Conservation (phyloP, 2,329 filamentous ascomycete species). For the Ceratocystis alfenasii region DNA sequence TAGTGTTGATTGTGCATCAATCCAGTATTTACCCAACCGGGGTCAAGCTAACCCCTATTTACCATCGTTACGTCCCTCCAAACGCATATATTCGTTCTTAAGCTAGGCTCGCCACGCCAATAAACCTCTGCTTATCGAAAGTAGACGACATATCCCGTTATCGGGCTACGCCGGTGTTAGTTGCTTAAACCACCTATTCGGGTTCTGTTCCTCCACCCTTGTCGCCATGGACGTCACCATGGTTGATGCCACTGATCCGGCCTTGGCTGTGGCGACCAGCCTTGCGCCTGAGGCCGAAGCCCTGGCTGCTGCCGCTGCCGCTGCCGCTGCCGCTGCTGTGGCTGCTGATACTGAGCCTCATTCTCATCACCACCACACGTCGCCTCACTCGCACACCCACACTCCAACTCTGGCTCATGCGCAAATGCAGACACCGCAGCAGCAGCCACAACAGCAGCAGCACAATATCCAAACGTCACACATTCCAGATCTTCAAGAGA, state of each 20-base stretch:
- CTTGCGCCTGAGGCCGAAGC: conserved; percentile 17
- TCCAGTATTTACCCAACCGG: conserved; percentile 15
- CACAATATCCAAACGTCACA: not conserved
- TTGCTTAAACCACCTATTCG: conserved; percentile 1
- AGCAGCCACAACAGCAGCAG: conserved; percentile 19
- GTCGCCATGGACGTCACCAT: conserved; percentile 18
- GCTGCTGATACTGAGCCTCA: conserved; percentile 2
- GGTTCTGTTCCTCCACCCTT: not conserved
- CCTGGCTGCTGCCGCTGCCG: conserved; percentile 12
- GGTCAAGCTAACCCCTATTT: conserved; percentile 11
- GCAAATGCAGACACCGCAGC: not conserved
- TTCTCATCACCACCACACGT: conserved; percentile 7
- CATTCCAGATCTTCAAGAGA: not conserved
- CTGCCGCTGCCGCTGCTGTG: conserved; percentile 2
- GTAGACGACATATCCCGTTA: conserved; percentile 15
- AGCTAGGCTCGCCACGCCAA: conserved; percentile 1
- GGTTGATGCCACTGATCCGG: conserved; percentile 12
- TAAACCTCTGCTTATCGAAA: conserved; percentile 10
- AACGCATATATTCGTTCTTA: conserved; percentile 12
- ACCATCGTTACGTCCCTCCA: conserved; percentile 3
- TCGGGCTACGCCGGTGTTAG: conserved; percentile 16
- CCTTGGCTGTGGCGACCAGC: conserved; percentile 7
- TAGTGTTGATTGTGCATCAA: conserved; percentile 11
- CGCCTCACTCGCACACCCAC: not conserved
- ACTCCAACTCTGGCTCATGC: not conserved